Conservation (phyloP, 768 basidiomycete genomes). For the Trametes cingulata region DNA sequence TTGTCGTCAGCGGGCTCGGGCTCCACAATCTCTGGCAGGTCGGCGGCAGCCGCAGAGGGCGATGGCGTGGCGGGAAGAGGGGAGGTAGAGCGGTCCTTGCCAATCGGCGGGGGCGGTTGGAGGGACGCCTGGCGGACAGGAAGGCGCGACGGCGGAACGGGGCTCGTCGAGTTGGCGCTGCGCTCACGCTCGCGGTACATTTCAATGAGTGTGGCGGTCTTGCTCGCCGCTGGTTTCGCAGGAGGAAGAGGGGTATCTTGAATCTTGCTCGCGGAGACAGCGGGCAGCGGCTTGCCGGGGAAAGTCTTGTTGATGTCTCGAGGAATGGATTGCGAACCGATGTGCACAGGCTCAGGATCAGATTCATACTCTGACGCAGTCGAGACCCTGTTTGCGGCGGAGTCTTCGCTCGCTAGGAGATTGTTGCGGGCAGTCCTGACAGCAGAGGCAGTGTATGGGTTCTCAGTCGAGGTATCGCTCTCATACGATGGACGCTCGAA, state of each 20-base stretch:
- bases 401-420: background rate
- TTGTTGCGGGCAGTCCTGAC: conserved; percentile 1
- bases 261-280: background rate
- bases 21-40: conserved; percentile 19
- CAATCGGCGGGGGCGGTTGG: conserved; percentile 20
- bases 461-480: conserved; percentile 24
- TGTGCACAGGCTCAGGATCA: conserved; percentile 15
- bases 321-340: conserved; percentile 13
- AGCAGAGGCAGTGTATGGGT: conserved; percentile 8
- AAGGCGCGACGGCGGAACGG: conserved; percentile 34
- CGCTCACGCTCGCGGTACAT: conserved; percentile 81
- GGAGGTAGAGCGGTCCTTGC: conserved; percentile 33
- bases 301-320: conserved; percentile 9
- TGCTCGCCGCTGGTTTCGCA: conserved; percentile 43
- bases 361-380: conserved; percentile 16
- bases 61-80: conserved; percentile 37
- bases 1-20: conserved; percentile 22
- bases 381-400: conserved; percentile 1
- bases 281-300: conserved; percentile 1
- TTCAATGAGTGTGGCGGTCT: conserved; percentile 78
- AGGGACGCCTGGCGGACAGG: conserved; percentile 37
- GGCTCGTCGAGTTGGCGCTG: conserved; percentile 19
- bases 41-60: conserved; percentile 21
- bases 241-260: conserved; percentile 7
- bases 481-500: conserved; percentile 23